Base-by-base conservation (phyloP, 108 stramenopile genomes). In the Cyclotella atomus region DNA sequence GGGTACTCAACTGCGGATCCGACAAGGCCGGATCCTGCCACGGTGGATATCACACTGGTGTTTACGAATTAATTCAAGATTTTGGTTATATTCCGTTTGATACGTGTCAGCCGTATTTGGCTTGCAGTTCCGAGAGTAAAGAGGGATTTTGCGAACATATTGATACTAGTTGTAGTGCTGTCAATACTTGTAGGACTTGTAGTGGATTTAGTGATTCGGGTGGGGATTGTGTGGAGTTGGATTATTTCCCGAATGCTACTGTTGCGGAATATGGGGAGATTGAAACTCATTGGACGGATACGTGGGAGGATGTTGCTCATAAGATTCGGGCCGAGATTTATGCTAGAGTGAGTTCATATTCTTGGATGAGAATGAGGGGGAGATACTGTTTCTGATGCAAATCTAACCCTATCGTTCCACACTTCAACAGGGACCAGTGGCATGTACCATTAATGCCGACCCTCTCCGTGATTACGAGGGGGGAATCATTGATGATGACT, bases 241-340 rank as follows among this genome's bases (percentile, higher is more conserved):
- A 87, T 24, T 53, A 65, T 49, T 96, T 90, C 82, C 95, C 95
- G 17, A 95, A 97, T 75, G 92, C 91, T 0, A 95, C 94, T 0
- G 91, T 97, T 9, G 90, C 87, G n/a, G 96, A 97, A 66, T 97
- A 93, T 69, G 96, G 98, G 7, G 70, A 73, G 45, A 68, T 91
- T 66, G 68, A 71, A 0, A 50, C 45, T 41, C 50, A 24, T 19
- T 19, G 50, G 25, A 20, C 20, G 3, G 76, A 71, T 23, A 60
- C 47, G 2, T 71, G 50, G 20, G 66, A 43, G 16, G 59, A 67
- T 47, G 47, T 35, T 44, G 59, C 71, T 16, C 71, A 84, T 36
- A 77, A 77, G 70, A 87, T 91, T 68, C 87, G 83, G 84, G 70
- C 73, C 6, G 91, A 92, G 83, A 89, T 92, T 47, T 88, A 74